Evolutionary conservation across 352 stramenopile genomes (phyloP).

Genomic region (Sclerospora graminicola): DNA sequence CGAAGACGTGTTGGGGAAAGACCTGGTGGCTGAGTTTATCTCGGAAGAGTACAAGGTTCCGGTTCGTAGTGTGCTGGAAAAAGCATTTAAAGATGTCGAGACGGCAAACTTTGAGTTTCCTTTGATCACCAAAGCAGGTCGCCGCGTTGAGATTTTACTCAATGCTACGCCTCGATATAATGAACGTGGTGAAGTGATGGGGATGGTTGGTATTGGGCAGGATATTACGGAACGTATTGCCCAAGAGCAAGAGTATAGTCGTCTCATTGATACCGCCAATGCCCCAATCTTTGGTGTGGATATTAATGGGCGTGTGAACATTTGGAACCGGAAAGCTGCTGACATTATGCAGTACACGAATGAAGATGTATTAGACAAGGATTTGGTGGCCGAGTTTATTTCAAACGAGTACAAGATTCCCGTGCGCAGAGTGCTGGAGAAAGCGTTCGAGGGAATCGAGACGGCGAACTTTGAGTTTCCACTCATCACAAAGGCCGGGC

Average conservation of each 20-base stretch:
- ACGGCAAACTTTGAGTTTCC: conserved; percentile 84
- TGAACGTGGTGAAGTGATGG: conserved; percentile 66
- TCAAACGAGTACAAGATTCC: conserved; percentile 39
- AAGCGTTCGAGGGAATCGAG: conserved; percentile 48
- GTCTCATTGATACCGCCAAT: conserved; percentile 86
- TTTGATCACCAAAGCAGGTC: conserved; percentile 70
- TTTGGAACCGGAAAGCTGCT: conserved; percentile 88
- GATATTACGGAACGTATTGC: conserved; percentile 74
- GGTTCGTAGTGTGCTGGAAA: conserved; percentile 45
- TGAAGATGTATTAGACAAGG: conserved; percentile 81
- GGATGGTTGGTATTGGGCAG: conserved; percentile 81
- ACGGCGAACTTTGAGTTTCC: conserved; percentile 81
- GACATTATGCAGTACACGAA: conserved; percentile 85
- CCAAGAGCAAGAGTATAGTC: conserved; percentile 66
- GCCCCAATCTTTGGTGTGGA: conserved; percentile 86
- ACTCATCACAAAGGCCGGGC: conserved; percentile 54
- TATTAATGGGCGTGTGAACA: conserved; percentile 63
- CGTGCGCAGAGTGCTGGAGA: conserved; percentile 39
- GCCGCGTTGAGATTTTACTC: conserved; percentile 72
- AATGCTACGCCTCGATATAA: conserved; percentile 84
- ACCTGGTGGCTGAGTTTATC: conserved; percentile 88
- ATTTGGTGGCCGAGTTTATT: conserved; percentile 55
- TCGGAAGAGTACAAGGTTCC: conserved; percentile 58
- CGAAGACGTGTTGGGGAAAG: conserved; percentile 82
- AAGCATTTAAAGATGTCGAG: conserved; percentile 49